phyloP scores from a whole-genome alignment of 2,329 filamentous ascomycete genomes.

The Teratosphaeria gauchensis region DNA sequence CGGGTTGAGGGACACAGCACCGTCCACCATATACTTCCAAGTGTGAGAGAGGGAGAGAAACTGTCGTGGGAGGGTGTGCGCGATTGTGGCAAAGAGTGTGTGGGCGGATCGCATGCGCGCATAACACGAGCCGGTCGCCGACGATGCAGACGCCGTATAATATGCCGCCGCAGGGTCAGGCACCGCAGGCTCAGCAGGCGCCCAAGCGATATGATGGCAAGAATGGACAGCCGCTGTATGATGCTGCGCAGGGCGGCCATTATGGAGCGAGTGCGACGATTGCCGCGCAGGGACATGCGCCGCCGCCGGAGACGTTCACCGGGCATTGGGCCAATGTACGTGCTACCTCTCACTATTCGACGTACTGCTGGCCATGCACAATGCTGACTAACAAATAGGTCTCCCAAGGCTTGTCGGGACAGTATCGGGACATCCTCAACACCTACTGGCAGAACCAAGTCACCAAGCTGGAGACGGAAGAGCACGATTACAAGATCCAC shows the following conservation, averaged over 20 bases:
- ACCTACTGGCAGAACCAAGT: slow-evolving; percentile 99
- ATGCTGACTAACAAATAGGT: slow-evolving; percentile 50
- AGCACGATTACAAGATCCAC: slow-evolving; percentile 97
- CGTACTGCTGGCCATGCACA: no score
- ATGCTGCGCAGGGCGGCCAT: slow-evolving; percentile 37
- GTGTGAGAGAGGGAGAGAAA: no score
- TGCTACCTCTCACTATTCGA: no score
- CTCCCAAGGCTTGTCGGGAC: slow-evolving; percentile 84
- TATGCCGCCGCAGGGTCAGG: slow-evolving; percentile 16
- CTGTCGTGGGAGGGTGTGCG: no score
- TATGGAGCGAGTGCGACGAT: slow-evolving; percentile 54
- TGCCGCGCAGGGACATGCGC: slow-evolving; percentile 75
- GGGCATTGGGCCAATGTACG: slow-evolving; percentile 94
- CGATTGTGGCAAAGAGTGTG: no score
- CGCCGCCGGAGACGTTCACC: slow-evolving; percentile 82
- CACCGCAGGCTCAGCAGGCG: slow-evolving; percentile 20
- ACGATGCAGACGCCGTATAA: slow-evolving; percentile 23
- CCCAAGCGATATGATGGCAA: slow-evolving; percentile 40
- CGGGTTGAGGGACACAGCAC: not conserved
- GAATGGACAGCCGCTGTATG: slow-evolving; percentile 40
- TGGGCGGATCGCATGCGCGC: not conserved
- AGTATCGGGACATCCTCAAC: slow-evolving; percentile 93
- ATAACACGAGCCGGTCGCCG: not conserved
- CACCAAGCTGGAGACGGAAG: slow-evolving; percentile 85
- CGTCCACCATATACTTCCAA: not conserved